Evolutionary conservation across 2,329 filamentous ascomycete genomes (phyloP), one percentile per base, ranked within the genome.

Genomic region (Diaporthe sp.): DNA sequence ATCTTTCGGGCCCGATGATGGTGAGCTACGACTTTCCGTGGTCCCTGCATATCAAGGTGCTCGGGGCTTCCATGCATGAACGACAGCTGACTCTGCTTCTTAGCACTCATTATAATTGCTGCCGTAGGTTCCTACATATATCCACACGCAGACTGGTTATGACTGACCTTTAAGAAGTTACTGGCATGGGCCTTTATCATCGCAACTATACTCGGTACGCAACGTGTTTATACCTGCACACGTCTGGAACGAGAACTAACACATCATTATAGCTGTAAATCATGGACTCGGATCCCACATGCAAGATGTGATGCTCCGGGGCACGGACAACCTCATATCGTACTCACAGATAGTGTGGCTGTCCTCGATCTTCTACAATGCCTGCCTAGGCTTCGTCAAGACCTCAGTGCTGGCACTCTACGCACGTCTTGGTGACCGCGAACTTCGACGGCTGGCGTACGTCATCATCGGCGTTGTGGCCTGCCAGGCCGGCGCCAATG

Each of bases 341-440:
- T 73, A 73, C 60, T 62, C 72, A 9, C 44, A 73, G n/a, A 53
- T 73, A 19, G 84, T 87, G 46, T 88, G 86, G 84, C 79, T 84
- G 58, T 87, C 82, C 77, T 86, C 87, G 28, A 85, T 87, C 78
- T 87, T 88, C 80, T 88, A 88, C 78, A 85, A 87, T 31, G 83
- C 86, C 51, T 83, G 81, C 46, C 81, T 88, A 4, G 86, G 86
- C 28, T 87, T 88, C 79, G 82, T 88, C 80, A 88, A 89, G 78
- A 82, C 85, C 39, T 88, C 86, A 1, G 85, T 87, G 3, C 82
- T 88, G 28, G 83, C 83, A 34, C 83, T 88, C 49, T 88, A 88
- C 78, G 84, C 83, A 73, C 84, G 86, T 8, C 82, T 87, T 7
- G 85, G 72, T 12, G 85, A 87, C 76, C 79, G 79, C 4, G 78